Conservation (phyloP, 495 filamentous ascomycete genomes). For the Penicillium diatomitis region DNA sequence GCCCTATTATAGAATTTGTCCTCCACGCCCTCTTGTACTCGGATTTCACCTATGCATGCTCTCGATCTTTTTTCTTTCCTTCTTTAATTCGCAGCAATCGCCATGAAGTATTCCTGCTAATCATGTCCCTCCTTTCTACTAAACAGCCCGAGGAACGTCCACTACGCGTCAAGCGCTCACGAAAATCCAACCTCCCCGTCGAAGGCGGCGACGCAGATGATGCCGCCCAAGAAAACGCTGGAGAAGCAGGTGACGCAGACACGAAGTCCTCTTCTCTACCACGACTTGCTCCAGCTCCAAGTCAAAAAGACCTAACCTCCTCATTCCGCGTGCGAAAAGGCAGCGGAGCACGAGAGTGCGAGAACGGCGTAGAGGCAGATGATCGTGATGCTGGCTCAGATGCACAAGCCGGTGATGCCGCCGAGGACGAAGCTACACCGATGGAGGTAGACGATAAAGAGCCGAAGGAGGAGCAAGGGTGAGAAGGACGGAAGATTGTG, state of each 20-base stretch:
- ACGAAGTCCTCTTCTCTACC: constrained; percentile 17
- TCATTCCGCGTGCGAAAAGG: constrained; percentile 32
- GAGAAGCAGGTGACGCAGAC: constrained; percentile 10
- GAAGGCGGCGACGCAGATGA: constrained; percentile 20
- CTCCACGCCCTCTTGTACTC: too few relatives aligned
- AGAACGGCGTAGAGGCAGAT: constrained; percentile 18
- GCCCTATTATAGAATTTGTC: neutral
- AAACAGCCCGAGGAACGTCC: constrained; percentile 87
- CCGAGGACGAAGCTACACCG: constrained; percentile 24
- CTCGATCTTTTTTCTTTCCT: neutral
- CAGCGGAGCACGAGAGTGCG: constrained; percentile 21
- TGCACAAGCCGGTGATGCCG: constrained; percentile 12
- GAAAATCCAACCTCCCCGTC: constrained; percentile 30
- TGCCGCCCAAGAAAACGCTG: constrained; percentile 12
- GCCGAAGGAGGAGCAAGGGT: constrained; percentile 23
- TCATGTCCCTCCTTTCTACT: neutral
- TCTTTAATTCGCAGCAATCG: neutral
- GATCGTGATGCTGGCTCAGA: constrained; percentile 10
- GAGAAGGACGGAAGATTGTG: neutral
- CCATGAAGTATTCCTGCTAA: neutral
- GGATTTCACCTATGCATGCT: too few relatives aligned
- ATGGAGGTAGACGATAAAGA: constrained; percentile 38
- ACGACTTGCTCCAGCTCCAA: constrained; percentile 31
- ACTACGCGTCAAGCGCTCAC: constrained; percentile 75
- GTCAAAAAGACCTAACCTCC: constrained; percentile 33